These are phyloP conservation scores for Olyra latifolia DNA, from an alignment of 176 grass and related monocot species.

Conservation along the genomic window DNA sequence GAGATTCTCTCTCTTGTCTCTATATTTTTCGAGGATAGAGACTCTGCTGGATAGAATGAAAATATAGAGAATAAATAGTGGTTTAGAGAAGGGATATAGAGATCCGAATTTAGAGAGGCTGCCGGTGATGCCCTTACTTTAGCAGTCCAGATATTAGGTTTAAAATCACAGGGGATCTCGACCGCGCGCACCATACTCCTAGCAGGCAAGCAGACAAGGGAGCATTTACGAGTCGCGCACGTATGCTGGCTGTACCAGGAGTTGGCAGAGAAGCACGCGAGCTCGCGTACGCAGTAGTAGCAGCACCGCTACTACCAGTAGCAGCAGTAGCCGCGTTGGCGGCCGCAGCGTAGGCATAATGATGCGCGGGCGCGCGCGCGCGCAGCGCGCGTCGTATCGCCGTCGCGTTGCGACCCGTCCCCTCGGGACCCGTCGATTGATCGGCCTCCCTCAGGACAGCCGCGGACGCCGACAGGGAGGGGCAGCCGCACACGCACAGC, in stretches of 20 bases:
- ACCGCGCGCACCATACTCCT: too few relatives aligned
- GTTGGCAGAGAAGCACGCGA: not conserved
- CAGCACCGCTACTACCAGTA: not conserved
- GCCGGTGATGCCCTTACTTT: too few relatives aligned
- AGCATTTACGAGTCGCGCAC: not conserved
- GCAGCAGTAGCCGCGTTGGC: not conserved
- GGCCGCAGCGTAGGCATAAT: not conserved
- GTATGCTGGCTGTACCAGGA: too few relatives aligned
- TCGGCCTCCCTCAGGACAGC: not conserved
- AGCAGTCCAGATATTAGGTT: too few relatives aligned
- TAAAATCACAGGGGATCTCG: too few relatives aligned
- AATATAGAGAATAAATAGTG: too few relatives aligned
- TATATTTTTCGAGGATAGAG: too few relatives aligned
- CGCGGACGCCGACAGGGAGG: not conserved
- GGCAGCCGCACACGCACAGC: not conserved
- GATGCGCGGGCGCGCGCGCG: not conserved
- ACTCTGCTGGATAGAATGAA: too few relatives aligned
- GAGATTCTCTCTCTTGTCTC: too few relatives aligned
- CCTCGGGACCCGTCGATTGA: conserved; percentile 21
- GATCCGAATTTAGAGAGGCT: too few relatives aligned
- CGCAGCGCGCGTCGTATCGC: not conserved
- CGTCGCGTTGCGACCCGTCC: conserved; percentile 17
- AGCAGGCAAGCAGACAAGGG: too few relatives aligned
- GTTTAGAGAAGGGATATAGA: too few relatives aligned
- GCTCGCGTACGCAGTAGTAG: not conserved